Evolutionary conservation across 2,329 filamentous ascomycete species (phyloP).

Genomic region (Sphaerulina vaccinii): DNA sequence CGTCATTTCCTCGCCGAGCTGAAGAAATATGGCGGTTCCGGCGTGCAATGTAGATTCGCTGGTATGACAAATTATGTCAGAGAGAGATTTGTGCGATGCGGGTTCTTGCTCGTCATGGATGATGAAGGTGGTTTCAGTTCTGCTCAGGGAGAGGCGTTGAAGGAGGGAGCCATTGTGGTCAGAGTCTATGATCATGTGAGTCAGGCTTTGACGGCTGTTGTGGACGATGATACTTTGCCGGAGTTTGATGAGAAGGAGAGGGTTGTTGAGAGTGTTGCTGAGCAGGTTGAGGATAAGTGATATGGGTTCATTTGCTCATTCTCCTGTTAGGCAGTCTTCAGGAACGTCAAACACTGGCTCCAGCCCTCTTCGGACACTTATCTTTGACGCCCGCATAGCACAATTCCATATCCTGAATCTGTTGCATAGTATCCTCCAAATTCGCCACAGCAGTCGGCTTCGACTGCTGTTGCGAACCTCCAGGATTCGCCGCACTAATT

Average conservation of each 20-base stretch:
- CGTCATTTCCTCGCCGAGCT: constrained; percentile 51
- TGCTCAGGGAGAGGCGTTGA: background rate
- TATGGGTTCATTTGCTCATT: no score
- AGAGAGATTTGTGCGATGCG: constrained; percentile 25
- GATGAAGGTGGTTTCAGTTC: constrained; percentile 17
- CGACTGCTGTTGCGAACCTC: no score
- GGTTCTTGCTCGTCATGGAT: constrained; percentile 23
- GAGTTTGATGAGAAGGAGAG: constrained; percentile 20
- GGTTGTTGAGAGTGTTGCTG: constrained; percentile 8
- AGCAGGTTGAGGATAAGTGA: constrained; percentile 15
- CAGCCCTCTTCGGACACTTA: no score
- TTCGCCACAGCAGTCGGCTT: no score
- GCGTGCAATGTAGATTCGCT: constrained; percentile 50
- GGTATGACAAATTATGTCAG: constrained; percentile 47
- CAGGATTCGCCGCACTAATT: no score
- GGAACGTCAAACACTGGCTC: no score
- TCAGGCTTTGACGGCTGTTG: constrained; percentile 9
- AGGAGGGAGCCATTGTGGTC: constrained; percentile 12
- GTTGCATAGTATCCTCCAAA: no score
- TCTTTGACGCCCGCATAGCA: no score
- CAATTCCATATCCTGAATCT: no score
- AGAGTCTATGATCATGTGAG: constrained; percentile 9
- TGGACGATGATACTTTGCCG: constrained; percentile 3
- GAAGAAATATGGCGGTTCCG: constrained; percentile 50
- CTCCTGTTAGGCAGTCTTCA: no score